Conservation (phyloP, 106 monocot genomes). For the Dendrobium huoshanense region DNA sequence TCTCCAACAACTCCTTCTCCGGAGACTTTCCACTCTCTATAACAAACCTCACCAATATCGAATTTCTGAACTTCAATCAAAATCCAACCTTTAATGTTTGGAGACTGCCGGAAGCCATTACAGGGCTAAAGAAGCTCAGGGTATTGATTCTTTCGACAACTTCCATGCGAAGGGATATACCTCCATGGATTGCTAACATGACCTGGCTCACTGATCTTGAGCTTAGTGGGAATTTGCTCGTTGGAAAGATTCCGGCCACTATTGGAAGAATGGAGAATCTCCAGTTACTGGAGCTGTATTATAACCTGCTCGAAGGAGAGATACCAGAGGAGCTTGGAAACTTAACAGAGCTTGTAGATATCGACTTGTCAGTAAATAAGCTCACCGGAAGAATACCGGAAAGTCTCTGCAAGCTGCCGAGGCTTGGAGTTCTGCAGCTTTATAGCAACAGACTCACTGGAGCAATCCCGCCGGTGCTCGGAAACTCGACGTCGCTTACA, state of each 20-base stretch:
- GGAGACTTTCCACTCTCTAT: constrained; percentile 70
- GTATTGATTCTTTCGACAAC: constrained; percentile 76
- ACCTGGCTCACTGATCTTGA: constrained; percentile 82
- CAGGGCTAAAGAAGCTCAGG: constrained; percentile 38
- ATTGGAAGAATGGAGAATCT: constrained; percentile 67
- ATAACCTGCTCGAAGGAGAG: constrained; percentile 55
- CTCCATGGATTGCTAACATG: constrained; percentile 88
- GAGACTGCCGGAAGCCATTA: constrained; percentile 51
- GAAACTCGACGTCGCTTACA: constrained; percentile 60
- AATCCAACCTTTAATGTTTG: constrained; percentile 67
- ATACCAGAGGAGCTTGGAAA: constrained; percentile 84
- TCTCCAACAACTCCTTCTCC: constrained; percentile 69
- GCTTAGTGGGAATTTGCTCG: constrained; percentile 61
- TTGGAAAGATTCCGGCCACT: constrained; percentile 59
- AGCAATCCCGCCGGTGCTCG: constrained; percentile 46
- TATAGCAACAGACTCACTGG: constrained; percentile 83
- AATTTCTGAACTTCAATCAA: constrained; percentile 67
- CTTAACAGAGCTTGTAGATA: constrained; percentile 50
- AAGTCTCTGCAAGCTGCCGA: constrained; percentile 40
- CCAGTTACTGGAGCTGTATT: constrained; percentile 72
- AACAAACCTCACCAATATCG: constrained; percentile 59
- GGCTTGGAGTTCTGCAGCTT: constrained; percentile 56
- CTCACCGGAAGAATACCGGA: constrained; percentile 69
- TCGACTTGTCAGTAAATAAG: constrained; percentile 76
- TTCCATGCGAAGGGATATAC: constrained; percentile 62